phyloP scores from a whole-genome alignment of 495 filamentous ascomycete genomes.

The Hypoxylon perforatum region DNA sequence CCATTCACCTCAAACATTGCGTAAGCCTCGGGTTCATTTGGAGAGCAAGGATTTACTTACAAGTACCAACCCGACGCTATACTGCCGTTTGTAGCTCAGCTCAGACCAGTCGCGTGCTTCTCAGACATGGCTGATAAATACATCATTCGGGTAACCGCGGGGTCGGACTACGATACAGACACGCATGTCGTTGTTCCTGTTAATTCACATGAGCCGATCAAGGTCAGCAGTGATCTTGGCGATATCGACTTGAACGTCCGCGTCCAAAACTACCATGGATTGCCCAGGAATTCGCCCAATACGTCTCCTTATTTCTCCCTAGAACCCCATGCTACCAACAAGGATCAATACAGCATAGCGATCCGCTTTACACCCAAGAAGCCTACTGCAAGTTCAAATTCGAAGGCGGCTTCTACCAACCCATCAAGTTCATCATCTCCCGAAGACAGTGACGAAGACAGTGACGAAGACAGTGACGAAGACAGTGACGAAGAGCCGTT shows the following conservation, averaged over 20 bases:
- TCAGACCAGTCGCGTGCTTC: too few species aligned
- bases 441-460: conserved; percentile 7
- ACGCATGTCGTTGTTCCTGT: conserved; percentile 77
- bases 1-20: too few species aligned
- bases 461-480: conserved; percentile 12
- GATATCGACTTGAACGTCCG: conserved; percentile 74
- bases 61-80: too few species aligned
- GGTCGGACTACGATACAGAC: conserved; percentile 73
- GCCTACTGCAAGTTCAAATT: conserved; percentile 24
- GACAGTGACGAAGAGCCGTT: conserved; percentile 20
- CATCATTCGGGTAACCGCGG: conserved; percentile 77
- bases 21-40: too few species aligned
- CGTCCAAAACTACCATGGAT: conserved; percentile 68
- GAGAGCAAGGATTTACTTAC: too few species aligned
- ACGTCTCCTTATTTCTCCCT: conserved; percentile 80
- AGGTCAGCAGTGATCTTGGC: conserved; percentile 69
- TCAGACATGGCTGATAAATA: conserved; percentile 69
- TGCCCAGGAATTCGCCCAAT: conserved; percentile 66
- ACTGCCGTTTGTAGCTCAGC: too few species aligned
- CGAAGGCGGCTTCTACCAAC: conserved; percentile 13
- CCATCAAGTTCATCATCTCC: conserved; percentile 20
- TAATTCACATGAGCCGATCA: conserved; percentile 68
- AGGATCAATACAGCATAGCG: conserved; percentile 84
- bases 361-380: conserved; percentile 78
- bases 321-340: conserved; percentile 66